Evolutionary conservation across 345 rosid genomes (phyloP), one percentile per base, ranked within the genome.

Genomic region (Populus nigra): DNA sequence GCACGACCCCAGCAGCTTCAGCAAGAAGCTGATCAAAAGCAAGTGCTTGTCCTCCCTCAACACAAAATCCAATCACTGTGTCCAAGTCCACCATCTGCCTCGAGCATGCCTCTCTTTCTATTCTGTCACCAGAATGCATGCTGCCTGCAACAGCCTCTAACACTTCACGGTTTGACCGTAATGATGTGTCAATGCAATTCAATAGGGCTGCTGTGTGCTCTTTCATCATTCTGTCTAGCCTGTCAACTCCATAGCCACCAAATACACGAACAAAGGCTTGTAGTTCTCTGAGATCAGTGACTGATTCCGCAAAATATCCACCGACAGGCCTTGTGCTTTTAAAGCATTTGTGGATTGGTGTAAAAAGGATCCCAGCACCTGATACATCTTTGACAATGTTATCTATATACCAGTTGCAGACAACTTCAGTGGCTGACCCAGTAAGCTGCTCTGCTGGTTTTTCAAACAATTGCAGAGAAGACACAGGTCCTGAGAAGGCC

Each of bases 261-360:
- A 94, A 96, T 72, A 94, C 86, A 71, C 92, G 91, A 75, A 92
- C 92, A 86, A 96, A 94, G 12, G 98, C 93, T 77, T 87, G 89
- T 81, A 96, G 74, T 77, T 96, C 98, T 87, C 90, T 79, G 65
- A 88, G 89, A 80, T 90, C 99, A 67, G 98, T 92, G 78, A 96
- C 97, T 3, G 98, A 96, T 86, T 96, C 99, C 2, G 98, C 99
- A 90, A 94, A 96, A 84, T 94, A 96, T 83, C 99, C 99, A 75
- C 97, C 98, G 67, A 96, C 97, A 74, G 98, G 99, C 86, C 97
- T 92, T 29, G 93, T 90, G 89, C 99, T 96, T 87, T 94, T 94
- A 85, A 96, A 94, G 93, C 93, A 90, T 83, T 83, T 88, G 76
- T 91, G 99, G 80, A 88, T 85, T 6, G 99, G 98, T 68, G 98